phyloP scores from a whole-genome alignment of 768 basidiomycete species.

The Boletus subparvulus region DNA sequence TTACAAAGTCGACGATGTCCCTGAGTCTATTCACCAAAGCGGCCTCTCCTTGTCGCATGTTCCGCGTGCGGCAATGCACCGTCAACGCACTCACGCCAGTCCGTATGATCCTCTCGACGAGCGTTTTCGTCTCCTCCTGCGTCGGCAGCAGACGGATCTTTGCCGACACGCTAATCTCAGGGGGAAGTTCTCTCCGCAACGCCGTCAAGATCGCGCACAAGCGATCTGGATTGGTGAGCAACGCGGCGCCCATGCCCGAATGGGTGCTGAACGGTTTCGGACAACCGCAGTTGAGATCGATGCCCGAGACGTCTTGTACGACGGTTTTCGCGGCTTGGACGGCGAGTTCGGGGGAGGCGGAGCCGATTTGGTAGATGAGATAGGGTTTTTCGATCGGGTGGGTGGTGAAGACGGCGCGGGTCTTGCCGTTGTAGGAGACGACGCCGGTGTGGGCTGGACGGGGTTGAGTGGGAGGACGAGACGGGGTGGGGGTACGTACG shows the following conservation, averaged over 20 bases:
- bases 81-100: constrained; percentile 90
- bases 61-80: constrained; percentile 91
- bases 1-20: constrained; percentile 87
- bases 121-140: constrained; percentile 82
- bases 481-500: constrained; percentile 49
- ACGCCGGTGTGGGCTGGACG: constrained; percentile 78
- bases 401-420: constrained; percentile 83
- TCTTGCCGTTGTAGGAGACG: constrained; percentile 81
- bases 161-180: constrained; percentile 84
- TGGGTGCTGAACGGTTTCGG: constrained; percentile 95
- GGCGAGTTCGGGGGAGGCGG: constrained; percentile 84
- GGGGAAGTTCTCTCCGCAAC: constrained; percentile 67
- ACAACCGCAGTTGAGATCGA: constrained; percentile 98
- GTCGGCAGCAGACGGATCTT: constrained; percentile 89
- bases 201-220: constrained; percentile 86
- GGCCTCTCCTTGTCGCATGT: constrained; percentile 80
- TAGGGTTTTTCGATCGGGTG: constrained; percentile 95
- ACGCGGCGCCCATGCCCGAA: constrained; percentile 94
- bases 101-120: constrained; percentile 84
- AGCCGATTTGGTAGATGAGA: constrained; percentile 94
- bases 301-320: constrained; percentile 83
- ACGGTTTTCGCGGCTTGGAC: constrained; percentile 89
- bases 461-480: background rate
- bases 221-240: constrained; percentile 88
- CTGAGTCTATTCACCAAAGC: constrained; percentile 76